Base-by-base conservation (phyloP, 345 rosid species). In the Clausena lansium region DNA sequence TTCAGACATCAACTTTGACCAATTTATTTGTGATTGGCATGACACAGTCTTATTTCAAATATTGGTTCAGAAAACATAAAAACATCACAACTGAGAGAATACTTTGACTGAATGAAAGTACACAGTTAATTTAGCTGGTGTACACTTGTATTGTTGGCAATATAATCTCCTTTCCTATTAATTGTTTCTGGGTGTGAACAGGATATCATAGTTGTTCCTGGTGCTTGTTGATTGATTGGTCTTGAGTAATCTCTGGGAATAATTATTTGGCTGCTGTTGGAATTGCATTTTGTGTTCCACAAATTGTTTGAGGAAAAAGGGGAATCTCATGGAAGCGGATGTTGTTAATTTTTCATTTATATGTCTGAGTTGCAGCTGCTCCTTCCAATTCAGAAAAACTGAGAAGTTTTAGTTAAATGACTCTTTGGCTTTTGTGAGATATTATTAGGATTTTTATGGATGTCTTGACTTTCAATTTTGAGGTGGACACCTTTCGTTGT, bases 1-100 rank as follows among this genome's bases (percentile, higher is more conserved):
- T 96, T 80, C 20, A 68, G 67, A 69, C 39, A 30, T 71, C 58
- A 74, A 47, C 84, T 65, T 73, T 78, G 76, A 52, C 67, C 57
- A 75, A 66, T 81, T 84, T 59, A 61, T 79, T 76, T 70, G 57
- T 55, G n/a, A 28, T 39, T 71, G 19, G 20, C 64, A 32, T 75
- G 54, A 15, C 6, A 9, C 32, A 17, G 28, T 73, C 57, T 36
- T 38, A 17, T 73, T 41, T 41, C 39, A 60, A 28, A 59, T 59
- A 25, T 35, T 47, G 36, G 22, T 75, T 60, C 35, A 73, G 7
- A n/a, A 39, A n/a, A 25, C 22, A 22, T 33, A 30, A 28, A 52
- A 22, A 30, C 59, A 17, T 69, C 2, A 6, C 39, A 19, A 30
- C 8, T 20, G 74, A 30, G 57, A 15, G 39, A 35, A 41, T 24